Percentiles rank a stretch among this genome's conserved stretches.
phyloP scores from a whole-genome alignment of 2,329 filamentous ascomycete species.

The Sarocladium oryzae region DNA sequence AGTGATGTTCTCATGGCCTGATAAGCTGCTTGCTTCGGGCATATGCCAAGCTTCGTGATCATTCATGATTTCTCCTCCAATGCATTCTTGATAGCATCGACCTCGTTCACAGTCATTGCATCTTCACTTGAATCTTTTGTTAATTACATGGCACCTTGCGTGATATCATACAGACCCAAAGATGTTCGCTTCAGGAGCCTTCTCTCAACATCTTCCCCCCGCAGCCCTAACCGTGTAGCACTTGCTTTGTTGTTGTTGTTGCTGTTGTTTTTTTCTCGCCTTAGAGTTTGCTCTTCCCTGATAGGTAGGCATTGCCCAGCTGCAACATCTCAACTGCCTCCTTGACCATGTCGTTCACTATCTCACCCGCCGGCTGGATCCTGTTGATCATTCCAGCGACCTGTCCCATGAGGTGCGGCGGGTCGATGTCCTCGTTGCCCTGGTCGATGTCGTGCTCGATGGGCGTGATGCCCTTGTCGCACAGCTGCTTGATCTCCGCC shows the following conservation, averaged over 20 bases:
- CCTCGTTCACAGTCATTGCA: too few relatives aligned
- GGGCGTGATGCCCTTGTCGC: conserved; percentile 70
- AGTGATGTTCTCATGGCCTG: too few relatives aligned
- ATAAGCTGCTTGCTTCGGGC: too few relatives aligned
- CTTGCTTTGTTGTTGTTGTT: too few relatives aligned
- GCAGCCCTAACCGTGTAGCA: too few relatives aligned
- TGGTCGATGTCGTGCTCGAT: conserved; percentile 77
- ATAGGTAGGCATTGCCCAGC: conserved; percentile 54
- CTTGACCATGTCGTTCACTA: conserved; percentile 85
- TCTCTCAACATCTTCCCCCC: too few relatives aligned
- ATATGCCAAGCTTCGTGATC: too few relatives aligned
- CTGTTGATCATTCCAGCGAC: conserved; percentile 72
- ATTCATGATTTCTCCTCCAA: not conserved
- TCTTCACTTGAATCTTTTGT: too few relatives aligned
- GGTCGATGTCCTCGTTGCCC: conserved; percentile 67
- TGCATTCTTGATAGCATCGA: too few relatives aligned
- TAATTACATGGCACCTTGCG: too few relatives aligned
- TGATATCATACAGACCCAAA: too few relatives aligned
- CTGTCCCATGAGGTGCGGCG: conserved; percentile 90
- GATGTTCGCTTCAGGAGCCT: not conserved
- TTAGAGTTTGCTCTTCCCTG: conserved; percentile 36
- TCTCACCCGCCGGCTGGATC: conserved; percentile 73
- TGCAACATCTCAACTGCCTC: conserved; percentile 66
- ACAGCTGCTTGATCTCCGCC: conserved; percentile 67
- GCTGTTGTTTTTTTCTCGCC: conserved; percentile 12